Percentiles rank a stretch among this genome's conserved stretches.
Evolutionary conservation across 768 basidiomycete species (phyloP).

Genomic region (Naganishia vishniacii): DNA sequence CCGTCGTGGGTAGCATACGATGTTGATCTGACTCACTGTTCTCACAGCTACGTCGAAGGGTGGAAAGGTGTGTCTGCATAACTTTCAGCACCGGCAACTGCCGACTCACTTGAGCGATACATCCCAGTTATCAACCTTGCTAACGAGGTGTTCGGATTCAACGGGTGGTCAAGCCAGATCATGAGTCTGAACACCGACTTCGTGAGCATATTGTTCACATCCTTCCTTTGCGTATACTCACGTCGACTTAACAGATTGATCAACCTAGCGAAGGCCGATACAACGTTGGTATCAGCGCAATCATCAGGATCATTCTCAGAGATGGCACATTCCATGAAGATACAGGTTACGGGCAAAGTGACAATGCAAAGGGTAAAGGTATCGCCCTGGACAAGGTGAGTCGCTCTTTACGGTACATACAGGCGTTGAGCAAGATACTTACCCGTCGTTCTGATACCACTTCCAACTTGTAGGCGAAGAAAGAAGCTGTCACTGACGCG

Average conservation of each 20-base stretch:
- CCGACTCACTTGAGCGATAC: background rate
- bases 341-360: conserved; percentile 78
- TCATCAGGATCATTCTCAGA: conserved; percentile 76
- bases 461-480: conserved; percentile 70
- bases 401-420: too few relatives aligned
- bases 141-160: conserved; percentile 97
- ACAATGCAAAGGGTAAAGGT: conserved; percentile 80
- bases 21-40: background rate
- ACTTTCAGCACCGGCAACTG: background rate
- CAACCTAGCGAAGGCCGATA: conserved; percentile 11
- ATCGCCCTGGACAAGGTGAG: conserved; percentile 82
- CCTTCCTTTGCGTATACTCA: too few relatives aligned
- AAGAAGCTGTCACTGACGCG: conserved; percentile 93
- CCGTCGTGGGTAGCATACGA: background rate
- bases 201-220: conserved; percentile 33
- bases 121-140: conserved; percentile 78
- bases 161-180: conserved; percentile 84
- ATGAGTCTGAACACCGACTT: conserved; percentile 60
- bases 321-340: conserved; percentile 92
- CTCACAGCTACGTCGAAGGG: conserved; percentile 72
- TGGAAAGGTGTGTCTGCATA: conserved; percentile 63
- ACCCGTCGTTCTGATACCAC: background rate
- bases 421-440: too few relatives aligned
- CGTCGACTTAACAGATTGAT: conserved; percentile 23
- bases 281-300: conserved; percentile 56